A percentile compares a stretch with the other conserved stretches of the same genome.
These are phyloP conservation scores for Vinca minor DNA, from an alignment of 257 asterid species.

Conservation along the genomic window DNA sequence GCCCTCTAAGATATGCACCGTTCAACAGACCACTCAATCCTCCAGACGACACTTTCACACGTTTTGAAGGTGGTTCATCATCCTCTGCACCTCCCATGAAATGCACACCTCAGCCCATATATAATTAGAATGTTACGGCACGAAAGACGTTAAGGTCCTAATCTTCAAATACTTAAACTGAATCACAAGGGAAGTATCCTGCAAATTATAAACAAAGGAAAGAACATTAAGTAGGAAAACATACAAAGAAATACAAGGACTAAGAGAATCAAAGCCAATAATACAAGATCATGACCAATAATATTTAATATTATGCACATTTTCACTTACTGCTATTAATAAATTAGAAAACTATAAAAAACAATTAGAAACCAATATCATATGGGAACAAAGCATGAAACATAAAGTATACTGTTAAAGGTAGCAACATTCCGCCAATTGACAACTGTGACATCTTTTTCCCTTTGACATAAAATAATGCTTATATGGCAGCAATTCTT, in stretches of 20 bases:
- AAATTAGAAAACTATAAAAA: not conserved
- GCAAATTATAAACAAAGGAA: constrained; percentile 6
- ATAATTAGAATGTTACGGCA: constrained; percentile 23
- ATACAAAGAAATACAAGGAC: not conserved
- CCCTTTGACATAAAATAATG: not conserved
- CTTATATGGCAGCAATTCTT: not conserved
- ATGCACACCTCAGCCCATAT: constrained; percentile 72
- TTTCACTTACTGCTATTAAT: not conserved
- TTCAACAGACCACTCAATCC: constrained; percentile 40
- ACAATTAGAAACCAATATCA: no score
- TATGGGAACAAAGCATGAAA: not conserved
- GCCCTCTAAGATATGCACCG: constrained; percentile 40
- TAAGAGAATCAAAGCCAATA: not conserved
- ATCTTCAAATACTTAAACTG: constrained; percentile 10
- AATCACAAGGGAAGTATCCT: constrained; percentile 7
- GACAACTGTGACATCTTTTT: no score
- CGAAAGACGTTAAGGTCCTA: constrained; percentile 14
- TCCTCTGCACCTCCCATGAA: constrained; percentile 87
- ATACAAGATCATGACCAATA: not conserved
- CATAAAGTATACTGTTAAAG: not conserved
- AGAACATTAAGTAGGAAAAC: constrained; percentile 1
- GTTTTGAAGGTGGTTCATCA: constrained; percentile 75
- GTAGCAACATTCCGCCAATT: no score
- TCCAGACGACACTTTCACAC: constrained; percentile 56
- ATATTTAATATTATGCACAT: constrained; percentile 8